Percentiles rank a stretch among this genome's conserved stretches.
Evolutionary conservation across 169 alveolate species (phyloP).

Genomic region (Amoebophrya sp.): DNA sequence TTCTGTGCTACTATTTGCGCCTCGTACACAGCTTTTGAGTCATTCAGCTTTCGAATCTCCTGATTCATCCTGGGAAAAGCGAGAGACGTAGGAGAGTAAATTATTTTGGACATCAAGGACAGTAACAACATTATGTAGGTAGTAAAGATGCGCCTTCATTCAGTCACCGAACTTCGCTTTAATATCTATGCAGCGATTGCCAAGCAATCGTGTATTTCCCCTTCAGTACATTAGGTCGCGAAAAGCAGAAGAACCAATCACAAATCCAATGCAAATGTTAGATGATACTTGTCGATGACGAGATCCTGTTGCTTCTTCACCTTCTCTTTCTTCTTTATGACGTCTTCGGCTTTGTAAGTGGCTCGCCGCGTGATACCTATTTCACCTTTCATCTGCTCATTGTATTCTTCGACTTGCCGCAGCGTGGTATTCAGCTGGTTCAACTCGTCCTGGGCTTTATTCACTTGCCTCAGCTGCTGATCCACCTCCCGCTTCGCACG

Average conservation of each 20-base stretch:
- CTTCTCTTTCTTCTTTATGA: conserved; percentile 63
- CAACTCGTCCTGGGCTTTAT: conserved; percentile 71
- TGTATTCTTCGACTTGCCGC: conserved; percentile 63
- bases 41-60: conserved; percentile 67
- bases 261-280: too few relatives aligned
- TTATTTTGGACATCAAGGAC: too few relatives aligned
- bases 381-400: conserved; percentile 66
- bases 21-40: conserved; percentile 62
- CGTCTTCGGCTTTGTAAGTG: conserved; percentile 68
- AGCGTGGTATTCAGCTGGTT: conserved; percentile 70
- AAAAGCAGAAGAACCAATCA: too few relatives aligned
- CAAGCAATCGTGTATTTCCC: too few relatives aligned
- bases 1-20: conserved; percentile 69
- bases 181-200: too few relatives aligned
- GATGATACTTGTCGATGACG: conserved; percentile 63
- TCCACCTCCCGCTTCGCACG: conserved; percentile 66
- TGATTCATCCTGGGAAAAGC: conserved; percentile 59
- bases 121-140: too few relatives aligned
- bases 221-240: too few relatives aligned
- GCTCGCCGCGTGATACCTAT: conserved; percentile 66
- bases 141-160: too few relatives aligned
- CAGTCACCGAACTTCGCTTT: too few relatives aligned
- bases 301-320: conserved; percentile 72
- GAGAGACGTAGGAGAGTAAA: too few relatives aligned
- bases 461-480: conserved; percentile 60